Evolutionary conservation across 139 green algal genomes (phyloP).

Genomic region (Coelastrella sp.): DNA sequence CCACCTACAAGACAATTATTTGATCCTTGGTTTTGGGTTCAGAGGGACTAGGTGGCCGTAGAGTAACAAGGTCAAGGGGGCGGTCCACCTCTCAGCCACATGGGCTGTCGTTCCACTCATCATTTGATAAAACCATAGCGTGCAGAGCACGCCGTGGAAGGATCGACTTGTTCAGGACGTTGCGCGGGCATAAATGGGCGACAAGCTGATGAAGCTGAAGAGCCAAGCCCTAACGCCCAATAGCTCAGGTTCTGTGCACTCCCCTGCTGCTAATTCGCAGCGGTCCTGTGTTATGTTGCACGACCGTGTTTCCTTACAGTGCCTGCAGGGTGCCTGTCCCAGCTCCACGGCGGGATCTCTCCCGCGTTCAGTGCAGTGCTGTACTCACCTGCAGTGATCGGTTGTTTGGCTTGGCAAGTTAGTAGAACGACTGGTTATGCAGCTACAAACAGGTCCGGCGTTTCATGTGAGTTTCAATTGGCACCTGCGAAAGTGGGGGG

Average conservation of each 20-base stretch:
- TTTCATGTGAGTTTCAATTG: not conserved
- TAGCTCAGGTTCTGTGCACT: no score
- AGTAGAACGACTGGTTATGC: no score
- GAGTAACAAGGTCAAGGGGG: constrained; percentile 47
- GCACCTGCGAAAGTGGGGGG: not conserved
- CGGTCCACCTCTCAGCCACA: constrained; percentile 28
- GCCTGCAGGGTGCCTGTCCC: not conserved
- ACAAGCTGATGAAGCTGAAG: not conserved
- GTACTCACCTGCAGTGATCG: no score
- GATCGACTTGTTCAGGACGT: not conserved
- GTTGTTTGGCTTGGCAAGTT: no score
- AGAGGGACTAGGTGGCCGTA: constrained; percentile 34
- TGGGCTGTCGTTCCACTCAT: constrained; percentile 29
- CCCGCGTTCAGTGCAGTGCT: not conserved
- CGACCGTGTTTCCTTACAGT: not conserved
- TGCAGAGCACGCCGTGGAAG: constrained; percentile 18
- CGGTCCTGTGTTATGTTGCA: no score
- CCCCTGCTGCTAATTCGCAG: no score
- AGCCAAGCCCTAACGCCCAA: not conserved
- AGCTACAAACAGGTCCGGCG: no score
- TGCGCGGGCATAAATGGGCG: not conserved
- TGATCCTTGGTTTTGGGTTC: constrained; percentile 42
- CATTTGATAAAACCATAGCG: constrained; percentile 46
- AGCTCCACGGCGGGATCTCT: not conserved
- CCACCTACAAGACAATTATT: not conserved